Conservation (phyloP, 495 filamentous ascomycete species). For the Massariosphaeria phaeospora region DNA sequence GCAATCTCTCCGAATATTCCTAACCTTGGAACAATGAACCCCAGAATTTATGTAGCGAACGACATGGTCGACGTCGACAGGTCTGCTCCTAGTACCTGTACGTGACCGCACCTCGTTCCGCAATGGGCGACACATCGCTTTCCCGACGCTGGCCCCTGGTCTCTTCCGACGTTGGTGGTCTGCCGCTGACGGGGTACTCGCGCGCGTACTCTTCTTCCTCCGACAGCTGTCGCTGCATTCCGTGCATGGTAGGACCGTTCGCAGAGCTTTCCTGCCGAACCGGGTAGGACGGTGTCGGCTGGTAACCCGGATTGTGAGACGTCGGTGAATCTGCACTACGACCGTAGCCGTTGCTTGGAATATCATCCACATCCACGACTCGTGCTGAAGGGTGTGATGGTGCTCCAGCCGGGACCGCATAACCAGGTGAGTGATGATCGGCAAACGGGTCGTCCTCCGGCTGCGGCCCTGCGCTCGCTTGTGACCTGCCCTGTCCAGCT, state of each 20-base stretch:
- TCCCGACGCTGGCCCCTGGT: slow-evolving; percentile 4
- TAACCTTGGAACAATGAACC: no score
- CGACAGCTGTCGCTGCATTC: slow-evolving; percentile 10
- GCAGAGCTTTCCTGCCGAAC: slow-evolving; percentile 25
- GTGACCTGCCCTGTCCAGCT: slow-evolving; percentile 13
- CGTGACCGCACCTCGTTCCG: slow-evolving; percentile 25
- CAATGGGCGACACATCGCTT: slow-evolving; percentile 31
- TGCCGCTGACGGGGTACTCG: slow-evolving; percentile 23
- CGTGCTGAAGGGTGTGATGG: slow-evolving; percentile 10
- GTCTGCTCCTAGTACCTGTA: slow-evolving; percentile 28
- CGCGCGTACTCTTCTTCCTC: slow-evolving; percentile 31
- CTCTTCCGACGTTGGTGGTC: slow-evolving; percentile 29
- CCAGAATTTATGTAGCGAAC: no score
- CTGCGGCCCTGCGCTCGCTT: slow-evolving; percentile 1
- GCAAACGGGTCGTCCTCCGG: slow-evolving; percentile 29
- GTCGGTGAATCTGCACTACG: neutral
- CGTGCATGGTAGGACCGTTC: slow-evolving; percentile 31
- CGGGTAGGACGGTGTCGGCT: slow-evolving; percentile 25
- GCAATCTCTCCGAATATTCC: no score
- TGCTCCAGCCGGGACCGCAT: slow-evolving; percentile 17
- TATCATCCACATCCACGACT: neutral
- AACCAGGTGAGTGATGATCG: slow-evolving; percentile 31
- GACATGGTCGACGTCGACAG: no score
- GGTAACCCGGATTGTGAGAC: slow-evolving; percentile 20
- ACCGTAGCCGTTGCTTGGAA: neutral